A percentile compares a stretch with the other conserved stretches of the same genome.
Conservation (phyloP, 768 basidiomycete genomes). For the Mycena olivaceomarginata region DNA sequence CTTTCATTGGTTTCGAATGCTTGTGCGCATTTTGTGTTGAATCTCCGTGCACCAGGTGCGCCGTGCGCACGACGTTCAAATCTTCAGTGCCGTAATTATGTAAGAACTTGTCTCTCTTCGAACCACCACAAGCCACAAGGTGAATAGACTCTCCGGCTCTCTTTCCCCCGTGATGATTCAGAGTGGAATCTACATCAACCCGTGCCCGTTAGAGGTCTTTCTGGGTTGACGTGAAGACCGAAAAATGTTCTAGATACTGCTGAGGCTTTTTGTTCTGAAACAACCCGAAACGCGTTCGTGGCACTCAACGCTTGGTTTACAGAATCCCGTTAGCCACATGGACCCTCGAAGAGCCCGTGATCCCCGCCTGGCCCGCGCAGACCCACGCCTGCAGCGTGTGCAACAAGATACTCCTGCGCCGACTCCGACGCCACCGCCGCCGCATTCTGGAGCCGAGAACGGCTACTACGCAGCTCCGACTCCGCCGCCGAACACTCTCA, state of each 20-base stretch:
- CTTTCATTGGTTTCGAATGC: too few species aligned
- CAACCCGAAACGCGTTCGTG: constrained; percentile 35
- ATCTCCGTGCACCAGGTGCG: too few species aligned
- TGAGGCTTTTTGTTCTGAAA: constrained; percentile 68
- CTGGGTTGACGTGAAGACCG: constrained; percentile 86
- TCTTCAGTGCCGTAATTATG: background rate
- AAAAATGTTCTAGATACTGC: constrained; percentile 94
- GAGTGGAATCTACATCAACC: constrained; percentile 95
- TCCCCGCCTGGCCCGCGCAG: constrained; percentile 83
- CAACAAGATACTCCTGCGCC: constrained; percentile 62
- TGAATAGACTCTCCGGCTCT: constrained; percentile 32
- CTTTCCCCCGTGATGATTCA: constrained; percentile 81
- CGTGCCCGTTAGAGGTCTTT: constrained; percentile 54
- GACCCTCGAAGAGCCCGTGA: constrained; percentile 90
- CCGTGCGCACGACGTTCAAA: background rate
- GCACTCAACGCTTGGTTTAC: constrained; percentile 34
- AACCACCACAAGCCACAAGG: constrained; percentile 14
- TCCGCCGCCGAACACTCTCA: constrained; percentile 24
- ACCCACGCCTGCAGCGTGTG: constrained; percentile 77
- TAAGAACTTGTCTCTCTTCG: constrained; percentile 4
- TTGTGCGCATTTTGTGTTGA: too few species aligned
- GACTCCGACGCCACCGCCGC: constrained; percentile 55
- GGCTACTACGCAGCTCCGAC: constrained; percentile 39
- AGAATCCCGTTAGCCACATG: constrained; percentile 62
- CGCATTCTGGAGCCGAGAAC: constrained; percentile 40